Evolutionary conservation across 1,284 basidiomycete species (phyloP), one percentile per base, ranked within the genome.

Genomic region (Peniophora sp.): DNA sequence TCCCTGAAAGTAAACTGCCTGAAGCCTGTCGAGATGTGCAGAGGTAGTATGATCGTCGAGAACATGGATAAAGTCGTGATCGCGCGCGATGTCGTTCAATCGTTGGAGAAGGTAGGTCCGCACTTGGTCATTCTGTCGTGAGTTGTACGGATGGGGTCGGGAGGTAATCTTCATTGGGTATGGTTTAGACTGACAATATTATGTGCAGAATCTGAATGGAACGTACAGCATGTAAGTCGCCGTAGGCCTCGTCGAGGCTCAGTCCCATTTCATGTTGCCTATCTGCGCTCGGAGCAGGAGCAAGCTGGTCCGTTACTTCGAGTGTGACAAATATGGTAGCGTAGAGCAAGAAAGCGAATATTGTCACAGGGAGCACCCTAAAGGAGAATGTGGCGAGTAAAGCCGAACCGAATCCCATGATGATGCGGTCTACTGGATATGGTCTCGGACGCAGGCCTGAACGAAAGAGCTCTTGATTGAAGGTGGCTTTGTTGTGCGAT

Each of bases 141-240:
- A 87, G 59, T 85, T 81, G 67, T 80, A 88, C 0, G 88, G 81
- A 61, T 86, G 88, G 0, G 88, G 87, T 27, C 74, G 71, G 5
- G 73, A 65, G 3, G 88, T 75, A 49, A 90, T 81, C 83, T 87
- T 25, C 9, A n/a, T 1, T 22, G 12, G 5, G 2, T 8, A 20
- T 45, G 20, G 5, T 16, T 41, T 24, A 32, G 20, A 25, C 12
- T 17, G 27, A 14, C 35, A 20, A 12, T 12, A 6, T 6, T 32
- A 12, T 32, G 27, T 32, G 27, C 27, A 32, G n/a, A 47, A 16
- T 14, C 32, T 20, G 22, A 20, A 23, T 34, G 16, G 32, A n/a
- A 63, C 73, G 52, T 61, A 82, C 83, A 56, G 66, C 59, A 55
- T 83, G 78, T 36, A 89, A 66, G 56, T 89, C 83, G 36, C 66